phyloP scores from a whole-genome alignment of 345 rosid species.

The Dovyalis caffra region DNA sequence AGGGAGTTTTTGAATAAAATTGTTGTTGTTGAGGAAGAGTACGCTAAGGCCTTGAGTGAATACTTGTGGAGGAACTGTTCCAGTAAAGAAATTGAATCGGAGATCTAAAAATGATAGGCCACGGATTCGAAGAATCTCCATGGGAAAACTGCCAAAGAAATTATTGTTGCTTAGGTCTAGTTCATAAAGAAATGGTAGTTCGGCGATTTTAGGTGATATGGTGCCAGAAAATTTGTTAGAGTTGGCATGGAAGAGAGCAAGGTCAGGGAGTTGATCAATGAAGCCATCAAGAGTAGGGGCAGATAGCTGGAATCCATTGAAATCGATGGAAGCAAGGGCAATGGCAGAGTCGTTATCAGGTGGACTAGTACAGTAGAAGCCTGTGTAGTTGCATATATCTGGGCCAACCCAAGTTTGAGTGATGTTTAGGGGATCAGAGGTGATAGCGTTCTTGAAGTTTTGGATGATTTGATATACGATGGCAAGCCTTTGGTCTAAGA shows the following conservation, averaged over 20 bases:
- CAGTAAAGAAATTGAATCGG: slow-evolving; percentile 42
- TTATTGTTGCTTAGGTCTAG: slow-evolving; percentile 46
- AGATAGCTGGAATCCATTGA: slow-evolving; percentile 34
- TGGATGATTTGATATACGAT: slow-evolving; percentile 28
- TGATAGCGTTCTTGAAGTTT: slow-evolving; percentile 33
- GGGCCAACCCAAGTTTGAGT: slow-evolving; percentile 43
- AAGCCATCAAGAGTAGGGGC: slow-evolving; percentile 42
- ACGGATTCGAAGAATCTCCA: slow-evolving; percentile 20
- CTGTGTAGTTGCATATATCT: slow-evolving; percentile 38
- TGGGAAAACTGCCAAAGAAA: slow-evolving; percentile 33
- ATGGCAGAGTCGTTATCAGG: slow-evolving; percentile 38
- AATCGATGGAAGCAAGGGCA: slow-evolving; percentile 39
- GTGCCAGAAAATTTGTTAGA: slow-evolving; percentile 45
- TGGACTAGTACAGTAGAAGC: slow-evolving; percentile 41
- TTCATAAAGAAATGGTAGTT: slow-evolving; percentile 33
- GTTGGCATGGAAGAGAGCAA: slow-evolving; percentile 55
- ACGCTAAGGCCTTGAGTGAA: slow-evolving; percentile 30
- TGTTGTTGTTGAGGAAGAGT: slow-evolving; percentile 47
- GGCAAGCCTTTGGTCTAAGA: slow-evolving; percentile 31
- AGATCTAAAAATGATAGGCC: slow-evolving; percentile 38
- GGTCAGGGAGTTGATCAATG: slow-evolving; percentile 45
- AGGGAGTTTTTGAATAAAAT: slow-evolving; percentile 33
- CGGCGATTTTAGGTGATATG: slow-evolving; percentile 26
- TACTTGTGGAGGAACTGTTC: slow-evolving; percentile 36
- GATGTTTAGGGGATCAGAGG: slow-evolving; percentile 30